Evolutionary conservation across 345 rosid genomes (phyloP), one percentile per base, ranked within the genome.

Genomic region (Psidium friedrichsthalianum): DNA sequence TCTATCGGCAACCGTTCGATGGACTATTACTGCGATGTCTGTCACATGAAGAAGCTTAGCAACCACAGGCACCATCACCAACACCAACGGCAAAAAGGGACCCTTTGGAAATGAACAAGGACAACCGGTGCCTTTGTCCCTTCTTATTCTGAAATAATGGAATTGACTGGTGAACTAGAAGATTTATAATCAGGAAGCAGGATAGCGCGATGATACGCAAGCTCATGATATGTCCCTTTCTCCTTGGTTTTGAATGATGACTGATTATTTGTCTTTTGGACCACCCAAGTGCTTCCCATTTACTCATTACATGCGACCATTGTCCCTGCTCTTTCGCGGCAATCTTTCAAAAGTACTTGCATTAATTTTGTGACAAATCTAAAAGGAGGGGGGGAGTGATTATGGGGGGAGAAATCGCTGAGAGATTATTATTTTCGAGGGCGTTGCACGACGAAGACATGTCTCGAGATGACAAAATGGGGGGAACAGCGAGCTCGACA

Each of bases 371-470:
- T 52, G 18, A 14, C 15, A 32, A 61, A 29, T 18, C 15, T 27
- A 16, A 61, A 61, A 61, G 29, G 29, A 27, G 4, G 20, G 20
- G 14, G 1, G 3, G 0, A 61, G 0, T 27, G 8, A 61, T 27
- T 29, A 2, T 0, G 1, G 6, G 20, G 54, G 16, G 18, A 14
- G 54, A 52, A 52, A 5, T 15, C 54, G 1, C 54, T 16, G 20
- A 52, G 20, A 52, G 54, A 15, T 16, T 52, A 14, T 15, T 52
- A 52, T 52, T 52, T 52, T 52, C 54, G 6, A 18, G 16, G 20
- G 16, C 18, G 20, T 52, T 52, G 18, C 18, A 16, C 20, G 2
- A 6, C 18, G 54, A 52, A 52, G 20, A 52, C 54, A 14, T 52
- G 54, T 14, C 54, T 52, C 20, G 54, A 52, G 54, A 52, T 52